phyloP scores from a whole-genome alignment of 208 protist species.

The Angomonas desouzai region DNA sequence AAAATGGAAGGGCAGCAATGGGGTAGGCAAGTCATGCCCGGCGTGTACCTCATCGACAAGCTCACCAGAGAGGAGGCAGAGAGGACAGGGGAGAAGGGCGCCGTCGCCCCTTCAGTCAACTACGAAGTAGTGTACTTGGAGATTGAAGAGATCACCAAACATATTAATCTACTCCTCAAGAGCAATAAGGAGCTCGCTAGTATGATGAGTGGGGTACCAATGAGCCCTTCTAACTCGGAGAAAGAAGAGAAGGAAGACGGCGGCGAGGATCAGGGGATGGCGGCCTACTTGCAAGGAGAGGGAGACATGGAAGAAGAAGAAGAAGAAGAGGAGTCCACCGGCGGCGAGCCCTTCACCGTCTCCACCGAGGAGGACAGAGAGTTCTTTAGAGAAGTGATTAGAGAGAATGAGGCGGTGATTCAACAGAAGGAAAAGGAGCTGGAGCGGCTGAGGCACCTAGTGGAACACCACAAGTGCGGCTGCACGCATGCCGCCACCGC shows the following conservation, averaged over 20 bases:
- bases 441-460: conserved; percentile 18
- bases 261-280: not conserved
- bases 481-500: conserved; percentile 12
- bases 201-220: not conserved
- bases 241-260: not conserved
- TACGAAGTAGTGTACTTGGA: not conserved
- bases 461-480: conserved; percentile 25
- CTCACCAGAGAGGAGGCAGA: not conserved
- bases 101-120: not conserved
- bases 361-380: conserved; percentile 22
- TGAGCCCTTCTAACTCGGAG: not conserved
- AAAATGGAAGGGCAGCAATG: no score
- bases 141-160: conserved; percentile 23
- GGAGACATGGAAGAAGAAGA: not conserved
- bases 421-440: conserved; percentile 27
- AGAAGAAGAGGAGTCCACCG: no score
- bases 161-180: conserved; percentile 51
- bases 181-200: conserved; percentile 59
- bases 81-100: not conserved
- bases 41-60: not conserved
- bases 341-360: not conserved
- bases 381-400: conserved; percentile 28
- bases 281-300: not conserved
- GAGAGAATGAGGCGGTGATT: conserved; percentile 32
- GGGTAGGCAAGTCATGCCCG: not conserved